Conservation (phyloP, 192 early-diverging fungal species). For the Coemansia reversa region DNA sequence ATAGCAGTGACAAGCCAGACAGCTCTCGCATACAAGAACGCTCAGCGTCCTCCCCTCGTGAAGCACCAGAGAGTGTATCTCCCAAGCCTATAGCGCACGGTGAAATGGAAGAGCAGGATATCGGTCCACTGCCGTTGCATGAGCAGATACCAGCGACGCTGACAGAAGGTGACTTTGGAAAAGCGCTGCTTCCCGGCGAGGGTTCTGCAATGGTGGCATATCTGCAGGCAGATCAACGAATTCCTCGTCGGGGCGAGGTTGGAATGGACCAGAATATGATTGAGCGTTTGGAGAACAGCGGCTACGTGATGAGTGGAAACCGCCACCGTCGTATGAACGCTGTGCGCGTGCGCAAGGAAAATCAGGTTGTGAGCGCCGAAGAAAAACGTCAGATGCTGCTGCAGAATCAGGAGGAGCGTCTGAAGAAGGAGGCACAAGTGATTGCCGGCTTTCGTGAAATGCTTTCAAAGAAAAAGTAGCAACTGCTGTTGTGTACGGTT, state of each 20-base stretch:
- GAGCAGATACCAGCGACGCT: slow-evolving; percentile 2
- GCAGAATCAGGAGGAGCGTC: slow-evolving; percentile 86
- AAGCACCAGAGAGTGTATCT: not conserved
- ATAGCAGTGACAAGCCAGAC: not conserved
- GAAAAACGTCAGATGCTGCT: slow-evolving; percentile 85
- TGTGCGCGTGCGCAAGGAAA: slow-evolving; percentile 93
- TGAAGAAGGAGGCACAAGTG: slow-evolving; percentile 88
- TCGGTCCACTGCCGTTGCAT: slow-evolving; percentile 22
- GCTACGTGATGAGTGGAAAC: slow-evolving; percentile 96
- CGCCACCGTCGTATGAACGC: slow-evolving; percentile 94
- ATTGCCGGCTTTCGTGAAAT: slow-evolving; percentile 90
- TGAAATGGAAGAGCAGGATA: slow-evolving; percentile 10
- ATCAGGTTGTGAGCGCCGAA: slow-evolving; percentile 94
- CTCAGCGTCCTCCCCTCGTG: not conserved
- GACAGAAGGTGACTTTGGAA: slow-evolving; percentile 62
- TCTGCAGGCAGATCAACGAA: slow-evolving; percentile 89
- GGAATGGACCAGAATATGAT: slow-evolving; percentile 85
- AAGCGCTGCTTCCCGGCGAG: slow-evolving; percentile 82
- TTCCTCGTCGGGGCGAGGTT: slow-evolving; percentile 97
- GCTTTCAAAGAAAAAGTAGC: slow-evolving; percentile 56
- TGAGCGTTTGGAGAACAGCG: slow-evolving; percentile 76
- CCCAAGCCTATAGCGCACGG: not conserved
- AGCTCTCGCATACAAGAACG: not conserved
- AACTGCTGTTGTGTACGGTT: not conserved
- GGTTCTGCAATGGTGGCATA: slow-evolving; percentile 88